Percentiles rank a stretch among this genome's conserved stretches.
phyloP scores from a whole-genome alignment of 2,329 filamentous ascomycete species.

The Monosporascus sp. region DNA sequence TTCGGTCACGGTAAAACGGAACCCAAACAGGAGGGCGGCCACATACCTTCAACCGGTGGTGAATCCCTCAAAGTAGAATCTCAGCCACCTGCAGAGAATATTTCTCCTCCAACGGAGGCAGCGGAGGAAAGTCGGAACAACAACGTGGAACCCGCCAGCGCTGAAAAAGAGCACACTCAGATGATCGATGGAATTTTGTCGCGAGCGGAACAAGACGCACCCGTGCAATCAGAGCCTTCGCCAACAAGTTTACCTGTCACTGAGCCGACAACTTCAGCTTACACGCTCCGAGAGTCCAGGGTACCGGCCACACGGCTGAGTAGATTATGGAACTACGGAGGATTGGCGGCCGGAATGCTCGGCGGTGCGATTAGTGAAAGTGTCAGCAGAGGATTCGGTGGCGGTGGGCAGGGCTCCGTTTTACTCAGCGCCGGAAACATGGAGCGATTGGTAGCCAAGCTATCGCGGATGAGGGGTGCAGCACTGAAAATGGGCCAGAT shows the following conservation, averaged over 20 bases:
- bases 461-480: constrained; percentile 93
- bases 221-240: constrained; percentile 3
- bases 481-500: constrained; percentile 97
- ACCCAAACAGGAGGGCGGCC: constrained; percentile 3
- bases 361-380: constrained; percentile 85
- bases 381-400: constrained; percentile 72
- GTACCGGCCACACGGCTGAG: constrained; percentile 85
- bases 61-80: background rate
- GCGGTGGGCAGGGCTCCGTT: constrained; percentile 63
- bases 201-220: constrained; percentile 16
- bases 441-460: constrained; percentile 84
- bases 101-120: background rate
- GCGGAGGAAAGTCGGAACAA: constrained; percentile 3
- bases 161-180: constrained; percentile 17
- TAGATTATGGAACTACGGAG: constrained; percentile 89
- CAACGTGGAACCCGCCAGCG: constrained; percentile 15
- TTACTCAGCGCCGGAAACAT: constrained; percentile 87
- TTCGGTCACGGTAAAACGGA: constrained; percentile 23
- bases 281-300: constrained; percentile 78
- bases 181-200: constrained; percentile 17
- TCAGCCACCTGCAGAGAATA: background rate
- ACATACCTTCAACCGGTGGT: background rate
- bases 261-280: constrained; percentile 30
- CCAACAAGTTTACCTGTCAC: constrained; percentile 5
- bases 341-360: constrained; percentile 90